Conservation (phyloP, 2,329 filamentous ascomycete genomes). For the Hortaea werneckii region DNA sequence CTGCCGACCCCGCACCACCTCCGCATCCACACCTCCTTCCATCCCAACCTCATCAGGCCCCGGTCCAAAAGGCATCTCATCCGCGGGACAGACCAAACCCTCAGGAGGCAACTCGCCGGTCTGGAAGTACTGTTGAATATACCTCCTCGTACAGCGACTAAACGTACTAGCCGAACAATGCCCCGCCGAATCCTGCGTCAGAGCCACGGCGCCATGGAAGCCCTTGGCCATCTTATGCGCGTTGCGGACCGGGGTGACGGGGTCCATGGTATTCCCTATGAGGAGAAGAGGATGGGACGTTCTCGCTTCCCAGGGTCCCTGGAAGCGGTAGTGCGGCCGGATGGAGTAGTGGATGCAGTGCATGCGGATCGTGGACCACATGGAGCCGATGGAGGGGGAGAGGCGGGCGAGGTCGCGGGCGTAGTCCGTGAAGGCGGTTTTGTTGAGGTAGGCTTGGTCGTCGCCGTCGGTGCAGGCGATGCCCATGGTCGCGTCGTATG, state of each 20-base stretch:
- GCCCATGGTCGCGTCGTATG: constrained; percentile 16
- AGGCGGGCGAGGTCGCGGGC: constrained; percentile 24
- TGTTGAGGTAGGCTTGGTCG: constrained; percentile 19
- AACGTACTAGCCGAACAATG: constrained; percentile 20
- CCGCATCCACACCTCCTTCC: not conserved
- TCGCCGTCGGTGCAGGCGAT: constrained; percentile 34
- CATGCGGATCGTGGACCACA: constrained; percentile 27
- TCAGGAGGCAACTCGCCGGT: constrained; percentile 20
- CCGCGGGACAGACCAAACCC: constrained; percentile 19
- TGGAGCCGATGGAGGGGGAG: constrained; percentile 27
- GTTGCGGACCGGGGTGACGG: constrained; percentile 24
- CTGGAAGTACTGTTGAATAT: constrained; percentile 24
- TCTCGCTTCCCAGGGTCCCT: constrained; percentile 16
- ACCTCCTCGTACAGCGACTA: constrained; percentile 18
- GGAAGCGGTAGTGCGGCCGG: constrained; percentile 26
- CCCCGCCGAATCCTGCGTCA: constrained; percentile 24
- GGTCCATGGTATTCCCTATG: constrained; percentile 25
- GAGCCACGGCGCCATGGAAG: constrained; percentile 20
- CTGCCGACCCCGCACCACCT: constrained; percentile 1
- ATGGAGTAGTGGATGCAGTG: constrained; percentile 31
- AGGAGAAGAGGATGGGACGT: constrained; percentile 22
- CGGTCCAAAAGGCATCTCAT: constrained; percentile 19
- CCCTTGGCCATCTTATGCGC: constrained; percentile 26
- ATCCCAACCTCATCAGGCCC: not conserved
- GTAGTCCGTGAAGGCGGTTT: constrained; percentile 23